phyloP scores from a whole-genome alignment of 306 rosid genomes.

The Lathyrus tuberosus region DNA sequence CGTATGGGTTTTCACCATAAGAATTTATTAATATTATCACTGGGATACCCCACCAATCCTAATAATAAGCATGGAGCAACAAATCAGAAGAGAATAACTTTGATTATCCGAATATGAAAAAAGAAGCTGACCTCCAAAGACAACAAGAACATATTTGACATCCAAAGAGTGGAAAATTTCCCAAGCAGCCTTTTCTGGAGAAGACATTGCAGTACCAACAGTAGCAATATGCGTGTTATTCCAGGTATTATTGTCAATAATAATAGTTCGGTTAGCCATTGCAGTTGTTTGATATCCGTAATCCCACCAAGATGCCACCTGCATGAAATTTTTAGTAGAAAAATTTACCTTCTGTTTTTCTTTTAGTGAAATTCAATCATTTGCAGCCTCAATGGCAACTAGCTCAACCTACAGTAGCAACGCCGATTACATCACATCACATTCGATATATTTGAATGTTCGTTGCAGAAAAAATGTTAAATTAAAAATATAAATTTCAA shows the following conservation, averaged over 20 bases:
- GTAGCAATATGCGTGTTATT: conserved; percentile 99
- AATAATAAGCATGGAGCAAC: conserved; percentile 41
- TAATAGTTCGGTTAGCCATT: conserved; percentile 99
- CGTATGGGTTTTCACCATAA: conserved; percentile 75
- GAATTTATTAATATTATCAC: conserved; percentile 97
- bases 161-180: conserved; percentile 95
- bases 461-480: neutral
- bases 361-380: conserved; percentile 22
- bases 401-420: conserved; percentile 14
- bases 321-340: conserved; percentile 39
- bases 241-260: conserved; percentile 99
- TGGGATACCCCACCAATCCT: conserved; percentile 98
- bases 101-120: conserved; percentile 32
- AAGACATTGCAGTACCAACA: conserved; percentile 99
- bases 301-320: conserved; percentile 99
- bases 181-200: conserved; percentile 99
- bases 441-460: conserved; percentile 15
- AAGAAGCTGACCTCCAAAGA: conserved; percentile 90
- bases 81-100: conserved; percentile 39
- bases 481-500: conserved; percentile 13
- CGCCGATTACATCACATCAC: neutral
- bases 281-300: conserved; percentile 99
- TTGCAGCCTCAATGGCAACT: neutral
- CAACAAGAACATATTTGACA: conserved; percentile 97
- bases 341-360: conserved; percentile 17